Base-by-base conservation (phyloP, 805 yeast genomes). In the Pichia cephalocereana region DNA sequence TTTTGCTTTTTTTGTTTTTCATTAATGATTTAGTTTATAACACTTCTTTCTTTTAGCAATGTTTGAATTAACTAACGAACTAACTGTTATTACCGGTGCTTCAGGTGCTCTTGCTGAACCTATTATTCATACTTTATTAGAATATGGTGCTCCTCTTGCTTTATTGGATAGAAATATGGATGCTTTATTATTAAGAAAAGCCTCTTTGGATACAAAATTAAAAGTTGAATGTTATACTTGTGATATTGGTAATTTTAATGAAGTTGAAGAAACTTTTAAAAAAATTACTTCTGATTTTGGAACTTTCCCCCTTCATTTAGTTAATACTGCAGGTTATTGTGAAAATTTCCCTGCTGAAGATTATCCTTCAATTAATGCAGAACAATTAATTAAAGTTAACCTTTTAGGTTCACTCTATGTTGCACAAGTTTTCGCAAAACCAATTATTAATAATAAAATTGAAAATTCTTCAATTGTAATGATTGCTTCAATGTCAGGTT, bases 311-410 rank as follows among this genome's bases (percentile, higher is more conserved):
- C 79, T 80, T 56, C 69, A 83, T 54, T 71, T 85, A 56, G 75
- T 85, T 52, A 83, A 85, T 71, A 75, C 88, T 45, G 93, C 95
- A n/a, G 93, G 95, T 14, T 85, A 81, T 70, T 82, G 89, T 61
- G 89, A 85, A 66, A 85, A 85, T 71, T 77, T 73, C 68, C 78
- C 87, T 2, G 91, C 91, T 28, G 78, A 81, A 57, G 85, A 82
- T 46, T 84, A 85, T 67, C 89, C 90, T 26, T 77, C 87, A 40
- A 63, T 66, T 45, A 82, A 80, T 58, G 86, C 88, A 45, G 86
- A 82, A 57, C 75, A 75, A 39, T 68, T 85, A 50, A 72, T 83
- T 66, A 75, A 80, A 58, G 91, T 83, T 50, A 84, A 86, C 65
- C 74, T 84, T 19, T 67, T 83, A 67, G 95, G 93, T 17, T 77